phyloP scores from a whole-genome alignment of 176 grass and related monocot species.

The Cocos nucifera region DNA sequence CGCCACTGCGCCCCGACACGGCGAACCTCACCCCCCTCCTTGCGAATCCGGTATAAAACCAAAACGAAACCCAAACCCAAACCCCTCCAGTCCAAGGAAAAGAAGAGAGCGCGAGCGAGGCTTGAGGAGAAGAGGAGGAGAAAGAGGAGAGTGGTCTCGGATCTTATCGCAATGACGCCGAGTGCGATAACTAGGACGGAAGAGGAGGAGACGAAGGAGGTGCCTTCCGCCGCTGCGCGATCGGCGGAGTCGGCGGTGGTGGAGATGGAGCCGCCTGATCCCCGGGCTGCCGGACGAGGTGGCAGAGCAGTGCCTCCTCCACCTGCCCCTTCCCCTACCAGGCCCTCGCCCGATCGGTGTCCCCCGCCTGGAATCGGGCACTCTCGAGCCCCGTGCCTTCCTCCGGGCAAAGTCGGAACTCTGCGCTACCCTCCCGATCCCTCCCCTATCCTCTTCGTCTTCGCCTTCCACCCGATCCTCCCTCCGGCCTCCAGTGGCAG shows the following conservation, averaged over 20 bases:
- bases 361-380: conserved; percentile 73
- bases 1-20: background rate
- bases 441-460: conserved; percentile 79
- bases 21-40: background rate
- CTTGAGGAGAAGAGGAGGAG: no score
- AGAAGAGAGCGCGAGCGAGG: no score
- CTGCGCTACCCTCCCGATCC: conserved; percentile 21
- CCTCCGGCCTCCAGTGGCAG: conserved; percentile 88
- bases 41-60: background rate
- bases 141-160: background rate
- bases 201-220: conserved; percentile 11
- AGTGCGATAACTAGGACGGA: conserved; percentile 7
- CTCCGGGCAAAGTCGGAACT: conserved; percentile 4
- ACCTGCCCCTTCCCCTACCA: conserved; percentile 96
- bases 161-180: conserved; percentile 4
- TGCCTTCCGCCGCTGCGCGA: background rate
- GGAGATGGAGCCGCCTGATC: conserved; percentile 39
- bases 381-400: conserved; percentile 38
- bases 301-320: conserved; percentile 95
- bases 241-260: background rate
- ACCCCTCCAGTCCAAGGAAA: background rate
- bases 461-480: conserved; percentile 62
- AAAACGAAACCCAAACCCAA: background rate
- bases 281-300: conserved; percentile 87
- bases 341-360: conserved; percentile 75